Evolutionary conservation across 2,329 filamentous ascomycete species (phyloP), one percentile per base, ranked within the genome.

Genomic region (Fusarium denticulatum): DNA sequence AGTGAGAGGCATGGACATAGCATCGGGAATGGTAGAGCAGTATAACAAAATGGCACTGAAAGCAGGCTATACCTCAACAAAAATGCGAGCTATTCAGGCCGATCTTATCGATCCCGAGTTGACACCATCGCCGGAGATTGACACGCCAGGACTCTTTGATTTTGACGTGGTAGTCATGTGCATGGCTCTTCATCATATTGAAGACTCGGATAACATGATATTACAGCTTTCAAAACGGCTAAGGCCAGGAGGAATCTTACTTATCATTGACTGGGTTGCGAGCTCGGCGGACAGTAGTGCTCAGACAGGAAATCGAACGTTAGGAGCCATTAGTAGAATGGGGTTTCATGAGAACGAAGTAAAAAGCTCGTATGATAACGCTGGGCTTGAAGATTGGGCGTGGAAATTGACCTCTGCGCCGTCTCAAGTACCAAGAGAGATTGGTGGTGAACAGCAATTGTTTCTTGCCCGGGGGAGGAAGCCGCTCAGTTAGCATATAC

Each of bases 161-260:
- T 83, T 83, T 52, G 82, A 83, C 55, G 58, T 81, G 11, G 73
- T 77, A 11, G 76, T 80, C 36, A 82, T 82, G 61, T 79, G 77
- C 18, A 77, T 82, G 77, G 80, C 82, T 0, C 79, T 83, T 2
- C 82, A 83, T 45, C 82, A 83, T 45, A 76, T 83, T 14, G 70
- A 78, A 8, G 75, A 83, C 37, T 71, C 76, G 0, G 67, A 72
- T 1, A 56, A 46, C 4, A 80, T 82, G 76, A 60, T 83, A 6
- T 24, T 47, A 1, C 75, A 72, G 12, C 78, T 83, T 5, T 69
- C 78, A 3, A 74, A 77, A 26, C 65, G 80, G 8, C 68, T 83
- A 6, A 64, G 64, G 15, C 72, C 75, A 2, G 81, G 79, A 2
- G 82, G 82, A 9, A 69, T 79, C 1, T 50, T 83, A 15, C 68